Base-by-base conservation (phyloP, 495 filamentous ascomycete genomes). In the Saxophila tyrrhenica region DNA sequence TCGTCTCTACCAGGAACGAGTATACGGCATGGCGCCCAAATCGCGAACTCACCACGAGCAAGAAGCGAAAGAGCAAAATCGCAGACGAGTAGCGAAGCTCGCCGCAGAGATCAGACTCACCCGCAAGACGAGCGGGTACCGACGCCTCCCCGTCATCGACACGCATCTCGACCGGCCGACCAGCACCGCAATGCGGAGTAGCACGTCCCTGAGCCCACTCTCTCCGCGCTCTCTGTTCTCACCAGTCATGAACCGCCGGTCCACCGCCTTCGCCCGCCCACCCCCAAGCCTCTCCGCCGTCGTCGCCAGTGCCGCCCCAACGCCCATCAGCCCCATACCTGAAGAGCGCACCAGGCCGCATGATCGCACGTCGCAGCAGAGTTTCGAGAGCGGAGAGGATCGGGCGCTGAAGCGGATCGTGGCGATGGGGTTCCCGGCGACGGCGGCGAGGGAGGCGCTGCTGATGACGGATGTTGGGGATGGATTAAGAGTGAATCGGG, bases 1-100 rank as follows among this genome's bases (percentile, higher is more conserved):
- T 1, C 75, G 74, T 29, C 73, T 79, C 25, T 85, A 84, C 63
- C 74, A 79, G 52, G 73, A 75, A 29, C 69, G 69, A 25, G 67
- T 77, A 41, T 67, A 67, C 8, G 54, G 52, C 22, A 59, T 46
- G 53, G 62, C 54, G 42, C 49, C 45, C 38, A 46, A 46, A 52
- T 48, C 39, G 7, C 19, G 63, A 29, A 25, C 51, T 17, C 39
- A 48, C 0, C 16, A 22, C 13, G 39, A 63, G 44, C 52, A 61
- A 20, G 56, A 64, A 23, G 58, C 61, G 52, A 63, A 61, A 22
- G 63, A 68, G 51, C 22, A 62, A 15, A 59, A 55, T 50, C 67
- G 65, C 39, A 62, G 64, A 24, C 60, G 67, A 17, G 64, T 68
- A 20, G 60, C 65, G 29, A 53, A 44, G 8, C 57, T 67, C 43